Evolutionary conservation across 2,329 filamentous ascomycete species (phyloP).

Genomic region (Verticillium dahliae): DNA sequence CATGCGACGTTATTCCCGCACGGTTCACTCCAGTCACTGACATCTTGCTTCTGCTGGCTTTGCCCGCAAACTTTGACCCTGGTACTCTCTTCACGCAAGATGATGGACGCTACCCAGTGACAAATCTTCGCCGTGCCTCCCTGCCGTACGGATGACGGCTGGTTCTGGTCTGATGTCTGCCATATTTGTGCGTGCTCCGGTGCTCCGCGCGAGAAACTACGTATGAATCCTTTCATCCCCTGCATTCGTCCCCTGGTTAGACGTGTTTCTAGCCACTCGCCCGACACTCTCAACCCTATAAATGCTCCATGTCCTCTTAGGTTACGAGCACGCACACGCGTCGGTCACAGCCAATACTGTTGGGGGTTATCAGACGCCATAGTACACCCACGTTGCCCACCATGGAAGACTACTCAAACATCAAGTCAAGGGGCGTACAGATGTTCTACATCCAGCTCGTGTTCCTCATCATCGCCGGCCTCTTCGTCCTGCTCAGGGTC

Average conservation of each 20-base stretch:
- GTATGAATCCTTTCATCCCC: background rate
- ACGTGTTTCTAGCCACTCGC: background rate
- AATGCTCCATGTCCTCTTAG: background rate
- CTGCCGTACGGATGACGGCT: background rate
- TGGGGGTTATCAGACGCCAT: background rate
- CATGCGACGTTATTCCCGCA: background rate
- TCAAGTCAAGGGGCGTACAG: conserved; percentile 7
- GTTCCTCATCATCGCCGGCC: conserved; percentile 26
- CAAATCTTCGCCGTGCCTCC: background rate
- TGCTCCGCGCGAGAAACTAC: background rate
- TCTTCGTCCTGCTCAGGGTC: conserved; percentile 31
- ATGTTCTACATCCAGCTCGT: conserved; percentile 14
- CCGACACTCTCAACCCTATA: background rate
- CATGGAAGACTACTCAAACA: background rate
- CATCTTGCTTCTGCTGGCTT: background rate
- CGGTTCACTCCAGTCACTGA: background rate
- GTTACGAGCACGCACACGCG: background rate
- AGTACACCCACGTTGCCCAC: background rate
- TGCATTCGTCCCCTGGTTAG: background rate
- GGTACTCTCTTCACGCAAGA: background rate
- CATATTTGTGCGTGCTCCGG: background rate
- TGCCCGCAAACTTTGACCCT: background rate
- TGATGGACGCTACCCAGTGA: background rate
- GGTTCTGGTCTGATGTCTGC: background rate
- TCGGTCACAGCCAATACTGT: background rate